Percentiles rank a stretch among this genome's conserved stretches.
Conservation (phyloP, 306 rosid genomes). For the Cicer judaicum region DNA sequence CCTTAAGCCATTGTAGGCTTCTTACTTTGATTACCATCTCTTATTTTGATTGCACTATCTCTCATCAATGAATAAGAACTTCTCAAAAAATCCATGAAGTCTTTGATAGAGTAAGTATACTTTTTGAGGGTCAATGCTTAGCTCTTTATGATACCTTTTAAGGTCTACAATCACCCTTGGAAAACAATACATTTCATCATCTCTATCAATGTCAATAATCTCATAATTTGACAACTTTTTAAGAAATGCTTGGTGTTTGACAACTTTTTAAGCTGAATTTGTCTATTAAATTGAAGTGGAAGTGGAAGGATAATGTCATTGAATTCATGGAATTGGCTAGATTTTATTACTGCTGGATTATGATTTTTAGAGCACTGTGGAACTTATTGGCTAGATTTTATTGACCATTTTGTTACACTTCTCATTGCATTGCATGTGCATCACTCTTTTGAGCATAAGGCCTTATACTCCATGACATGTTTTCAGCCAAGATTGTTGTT, state of each 20-base stretch:
- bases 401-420: conserved; percentile 64
- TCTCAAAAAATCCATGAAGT: conserved; percentile 72
- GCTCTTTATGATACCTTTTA: conserved; percentile 62
- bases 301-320: conserved; percentile 73
- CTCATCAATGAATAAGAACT: conserved; percentile 60
- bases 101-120: conserved; percentile 64
- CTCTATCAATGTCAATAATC: conserved; percentile 61
- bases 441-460: conserved; percentile 82
- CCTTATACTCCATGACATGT: conserved; percentile 63
- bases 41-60: conserved; percentile 50
- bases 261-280: conserved; percentile 60
- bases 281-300: conserved; percentile 54
- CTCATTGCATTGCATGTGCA: conserved; percentile 66
- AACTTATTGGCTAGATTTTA: conserved; percentile 43
- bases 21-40: conserved; percentile 17
- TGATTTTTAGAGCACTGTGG: conserved; percentile 60
- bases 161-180: conserved; percentile 69
- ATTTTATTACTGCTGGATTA: conserved; percentile 72
- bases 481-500: conserved; percentile 40
- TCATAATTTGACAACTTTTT: conserved; percentile 64
- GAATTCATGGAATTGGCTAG: conserved; percentile 87
- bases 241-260: conserved; percentile 57
- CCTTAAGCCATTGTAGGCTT: conserved; percentile 73
- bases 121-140: conserved; percentile 65
- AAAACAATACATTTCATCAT: conserved; percentile 73